Evolutionary conservation across 768 basidiomycete genomes (phyloP), one percentile per base, ranked within the genome.

Genomic region (Lactifluus subvellereus): DNA sequence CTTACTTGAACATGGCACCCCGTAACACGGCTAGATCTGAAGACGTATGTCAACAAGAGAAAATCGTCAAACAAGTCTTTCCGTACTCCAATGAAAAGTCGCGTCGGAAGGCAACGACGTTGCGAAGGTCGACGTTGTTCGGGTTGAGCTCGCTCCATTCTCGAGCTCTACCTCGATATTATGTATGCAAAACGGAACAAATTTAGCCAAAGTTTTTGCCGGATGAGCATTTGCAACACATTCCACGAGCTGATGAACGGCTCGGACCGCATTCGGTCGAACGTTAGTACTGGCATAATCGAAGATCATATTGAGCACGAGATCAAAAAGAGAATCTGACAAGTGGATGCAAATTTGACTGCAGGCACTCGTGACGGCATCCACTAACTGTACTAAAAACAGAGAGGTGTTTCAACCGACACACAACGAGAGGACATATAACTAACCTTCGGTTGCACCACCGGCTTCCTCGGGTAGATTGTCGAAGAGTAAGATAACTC

Each of bases 391-490:
- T 16, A 84, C 88, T 87, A 73, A 37, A 20, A 37, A 40, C 33
- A 64, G 40, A 50, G 59, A 13, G 22, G 55, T 40, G 45, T 32
- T 11, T 51, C n/a, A 53, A 43, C 16, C 32, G n/a, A 47, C 13
- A 40, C 18, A 22, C 37, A 13, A 16, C 16, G 22, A 69, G 32
- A 22, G 43, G 47, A 27, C 1, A 20, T 32, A 42, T 3, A 51
- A 54, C 67, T 52, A 67, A 86, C 86, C 80, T 85, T 91, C 84
- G 37, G 81, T 80, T 64, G 84, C 75, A 56, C 84, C 84, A 16
- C 84, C 85, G 8, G 84, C 82, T 73, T 94, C 91, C 62, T 94
- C 91, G 0, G 93, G 91, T 20, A 95, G 77, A 69, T 92, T 93
- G 72, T 91, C 89, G 63, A 94, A 82, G 6, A 94, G 76, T 59